These are phyloP conservation scores for Trifolium dubium DNA, from an alignment of 306 rosid species.

Conservation along the genomic window DNA sequence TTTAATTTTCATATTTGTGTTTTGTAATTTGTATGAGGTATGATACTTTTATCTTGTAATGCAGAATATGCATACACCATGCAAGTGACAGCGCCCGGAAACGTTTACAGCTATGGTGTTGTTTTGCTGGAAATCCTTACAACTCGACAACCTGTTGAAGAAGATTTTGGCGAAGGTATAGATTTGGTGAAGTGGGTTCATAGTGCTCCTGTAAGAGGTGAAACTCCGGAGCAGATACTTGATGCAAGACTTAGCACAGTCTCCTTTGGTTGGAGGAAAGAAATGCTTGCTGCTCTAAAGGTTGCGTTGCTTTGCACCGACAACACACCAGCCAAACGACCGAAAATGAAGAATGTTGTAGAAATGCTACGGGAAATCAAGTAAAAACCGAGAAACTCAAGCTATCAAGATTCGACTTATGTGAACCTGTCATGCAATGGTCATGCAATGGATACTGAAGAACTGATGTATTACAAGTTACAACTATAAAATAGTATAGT, in stretches of 20 bases:
- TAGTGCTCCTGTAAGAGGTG: constrained; percentile 83
- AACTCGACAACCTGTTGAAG: constrained; percentile 85
- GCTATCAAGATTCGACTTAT: constrained; percentile 28
- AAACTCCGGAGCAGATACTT: constrained; percentile 98
- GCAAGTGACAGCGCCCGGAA: constrained; percentile 99
- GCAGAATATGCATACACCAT: constrained; percentile 98
- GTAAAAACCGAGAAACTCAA: constrained; percentile 45
- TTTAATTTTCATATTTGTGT: constrained; percentile 25
- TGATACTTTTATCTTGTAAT: constrained; percentile 31
- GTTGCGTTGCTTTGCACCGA: constrained; percentile 97
- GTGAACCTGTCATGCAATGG: constrained; percentile 25
- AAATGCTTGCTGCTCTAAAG: constrained; percentile 97
- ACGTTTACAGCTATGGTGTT: constrained; percentile 95
- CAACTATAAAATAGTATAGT: constrained; percentile 35
- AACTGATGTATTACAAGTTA: constrained; percentile 30
- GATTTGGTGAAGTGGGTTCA: constrained; percentile 99
- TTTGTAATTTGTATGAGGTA: constrained; percentile 1
- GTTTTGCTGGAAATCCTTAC: constrained; percentile 93
- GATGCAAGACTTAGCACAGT: constrained; percentile 91
- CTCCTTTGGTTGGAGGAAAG: constrained; percentile 96
- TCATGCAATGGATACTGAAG: constrained; percentile 26
- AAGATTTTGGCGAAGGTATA: constrained; percentile 88
- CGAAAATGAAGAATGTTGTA: constrained; percentile 92
- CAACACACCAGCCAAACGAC: constrained; percentile 88
- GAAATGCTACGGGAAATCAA: constrained; percentile 93